Percentiles rank a stretch among this genome's conserved stretches.
Evolutionary conservation across 305 asterid genomes (phyloP).

Genomic region (Plantago lanceolata): DNA sequence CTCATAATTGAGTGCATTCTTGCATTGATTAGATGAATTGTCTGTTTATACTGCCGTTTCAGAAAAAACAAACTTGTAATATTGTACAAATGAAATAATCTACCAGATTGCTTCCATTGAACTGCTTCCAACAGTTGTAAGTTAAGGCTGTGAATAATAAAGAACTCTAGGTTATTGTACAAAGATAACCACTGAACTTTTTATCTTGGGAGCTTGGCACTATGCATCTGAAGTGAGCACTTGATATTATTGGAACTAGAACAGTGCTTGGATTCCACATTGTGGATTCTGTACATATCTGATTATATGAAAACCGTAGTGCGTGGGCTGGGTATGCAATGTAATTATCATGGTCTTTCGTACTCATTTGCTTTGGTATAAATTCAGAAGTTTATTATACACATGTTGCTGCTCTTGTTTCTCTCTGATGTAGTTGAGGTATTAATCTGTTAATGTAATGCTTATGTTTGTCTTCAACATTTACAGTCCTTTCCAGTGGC

Average conservation of each 20-base stretch:
- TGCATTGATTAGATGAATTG: no score
- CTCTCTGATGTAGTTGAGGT: slow-evolving; percentile 23
- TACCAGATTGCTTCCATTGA: slow-evolving; percentile 2
- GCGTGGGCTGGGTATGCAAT: not conserved
- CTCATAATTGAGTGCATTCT: no score
- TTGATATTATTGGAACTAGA: not conserved
- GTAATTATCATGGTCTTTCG: not conserved
- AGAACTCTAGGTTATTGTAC: not conserved
- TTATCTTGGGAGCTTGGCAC: no score
- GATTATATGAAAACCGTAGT: not conserved
- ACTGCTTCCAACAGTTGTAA: not conserved
- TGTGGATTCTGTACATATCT: slow-evolving; percentile 1
- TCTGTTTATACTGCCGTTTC: no score
- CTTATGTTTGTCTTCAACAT: slow-evolving; percentile 19
- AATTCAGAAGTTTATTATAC: not conserved
- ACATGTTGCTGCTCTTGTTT: not conserved
- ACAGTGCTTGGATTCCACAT: not conserved
- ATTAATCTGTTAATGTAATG: slow-evolving; percentile 11
- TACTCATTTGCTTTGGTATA: not conserved
- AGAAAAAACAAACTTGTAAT: no score
- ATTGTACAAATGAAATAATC: not conserved
- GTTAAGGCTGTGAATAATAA: not conserved
- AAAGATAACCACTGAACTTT: no score
- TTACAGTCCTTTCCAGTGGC: slow-evolving; percentile 87
- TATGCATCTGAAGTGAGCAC: no score